A percentile compares a stretch with the other conserved stretches of the same genome.
phyloP scores from a whole-genome alignment of 768 basidiomycete species.

The Scleroderma citrinum region DNA sequence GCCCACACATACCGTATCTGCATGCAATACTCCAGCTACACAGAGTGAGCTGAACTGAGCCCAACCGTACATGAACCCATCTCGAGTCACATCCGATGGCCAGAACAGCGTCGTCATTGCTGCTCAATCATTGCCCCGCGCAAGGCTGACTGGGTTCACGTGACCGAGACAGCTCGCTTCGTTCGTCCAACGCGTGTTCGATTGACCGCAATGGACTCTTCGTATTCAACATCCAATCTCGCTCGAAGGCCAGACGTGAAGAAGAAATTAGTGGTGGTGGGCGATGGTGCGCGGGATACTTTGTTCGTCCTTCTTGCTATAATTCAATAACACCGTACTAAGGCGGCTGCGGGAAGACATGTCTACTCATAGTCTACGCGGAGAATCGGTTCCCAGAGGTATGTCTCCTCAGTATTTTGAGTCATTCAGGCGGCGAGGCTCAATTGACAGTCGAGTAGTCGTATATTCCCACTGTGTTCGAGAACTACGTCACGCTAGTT shows the following conservation, averaged over 20 bases:
- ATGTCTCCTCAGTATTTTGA: constrained; percentile 21
- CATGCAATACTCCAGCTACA: constrained; percentile 45
- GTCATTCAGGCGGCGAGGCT: constrained; percentile 9
- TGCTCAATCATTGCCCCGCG: not conserved
- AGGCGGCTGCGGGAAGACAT: constrained; percentile 91
- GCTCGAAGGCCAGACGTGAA: constrained; percentile 70
- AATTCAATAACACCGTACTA: constrained; percentile 24
- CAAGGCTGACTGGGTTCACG: not conserved
- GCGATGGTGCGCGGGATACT: constrained; percentile 59
- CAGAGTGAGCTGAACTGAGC: constrained; percentile 36
- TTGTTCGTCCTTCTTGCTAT: constrained; percentile 20
- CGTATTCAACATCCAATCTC: constrained; percentile 3
- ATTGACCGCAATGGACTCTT: constrained; percentile 17
- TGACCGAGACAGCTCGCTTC: no score
- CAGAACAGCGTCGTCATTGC: constrained; percentile 44
- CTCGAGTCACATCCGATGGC: constrained; percentile 44
- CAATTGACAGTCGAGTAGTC: constrained; percentile 44
- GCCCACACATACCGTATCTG: constrained; percentile 25
- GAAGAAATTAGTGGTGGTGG: constrained; percentile 84
- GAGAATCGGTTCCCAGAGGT: constrained; percentile 97
- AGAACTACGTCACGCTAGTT: constrained; percentile 88
- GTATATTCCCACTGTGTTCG: constrained; percentile 91
- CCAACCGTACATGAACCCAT: constrained; percentile 61
- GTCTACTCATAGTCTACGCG: constrained; percentile 92
- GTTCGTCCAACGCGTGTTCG: no score